phyloP scores from a whole-genome alignment of 2,329 filamentous ascomycete species.

The Exophiala viscosa region DNA sequence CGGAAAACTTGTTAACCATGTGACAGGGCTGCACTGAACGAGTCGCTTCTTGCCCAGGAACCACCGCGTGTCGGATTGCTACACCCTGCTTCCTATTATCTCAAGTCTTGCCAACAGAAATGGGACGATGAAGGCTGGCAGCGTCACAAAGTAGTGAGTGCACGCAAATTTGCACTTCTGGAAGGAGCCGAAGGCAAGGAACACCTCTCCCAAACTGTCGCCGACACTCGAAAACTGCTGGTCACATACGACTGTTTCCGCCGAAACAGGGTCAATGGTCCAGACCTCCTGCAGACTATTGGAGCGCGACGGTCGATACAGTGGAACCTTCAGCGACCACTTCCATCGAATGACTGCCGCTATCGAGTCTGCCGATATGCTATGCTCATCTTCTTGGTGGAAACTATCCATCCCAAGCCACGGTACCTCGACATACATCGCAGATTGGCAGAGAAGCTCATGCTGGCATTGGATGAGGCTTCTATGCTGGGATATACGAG shows the following conservation, averaged over 20 bases:
- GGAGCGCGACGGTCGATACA: neutral
- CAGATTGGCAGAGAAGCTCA: neutral
- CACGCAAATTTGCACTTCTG: neutral
- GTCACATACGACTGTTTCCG: conserved; percentile 1
- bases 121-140: neutral
- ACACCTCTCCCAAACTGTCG: neutral
- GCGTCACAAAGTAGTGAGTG: neutral
- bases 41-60: neutral
- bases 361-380: conserved; percentile 1
- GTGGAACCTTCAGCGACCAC: neutral
- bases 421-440: conserved; percentile 1
- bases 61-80: neutral
- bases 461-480: neutral
- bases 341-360: neutral
- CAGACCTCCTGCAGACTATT: neutral
- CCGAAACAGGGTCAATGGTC: neutral
- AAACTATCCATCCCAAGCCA: neutral
- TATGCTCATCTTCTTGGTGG: neutral
- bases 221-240: neutral
- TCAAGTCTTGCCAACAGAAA: neutral
- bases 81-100: neutral
- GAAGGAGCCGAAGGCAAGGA: neutral
- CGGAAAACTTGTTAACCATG: neutral
- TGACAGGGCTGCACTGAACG: neutral
- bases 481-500: neutral